These are phyloP conservation scores for Hypericum androsaemum DNA, from an alignment of 345 rosid genomes.

Conservation along the genomic window DNA sequence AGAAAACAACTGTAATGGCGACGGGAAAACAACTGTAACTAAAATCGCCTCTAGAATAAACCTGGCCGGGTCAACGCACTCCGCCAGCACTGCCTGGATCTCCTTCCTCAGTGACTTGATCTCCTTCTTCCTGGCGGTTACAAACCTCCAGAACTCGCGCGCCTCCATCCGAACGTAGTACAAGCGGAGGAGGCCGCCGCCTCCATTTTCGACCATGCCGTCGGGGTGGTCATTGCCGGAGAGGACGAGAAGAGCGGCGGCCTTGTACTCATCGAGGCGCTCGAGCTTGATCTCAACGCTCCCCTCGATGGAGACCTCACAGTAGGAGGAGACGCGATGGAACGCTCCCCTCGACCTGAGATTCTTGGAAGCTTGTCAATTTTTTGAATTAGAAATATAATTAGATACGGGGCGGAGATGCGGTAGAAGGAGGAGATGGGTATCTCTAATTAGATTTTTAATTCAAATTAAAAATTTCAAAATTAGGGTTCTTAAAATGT, in stretches of 20 bases:
- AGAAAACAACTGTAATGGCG: no score
- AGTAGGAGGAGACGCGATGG: conserved; percentile 53
- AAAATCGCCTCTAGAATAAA: conserved; percentile 78
- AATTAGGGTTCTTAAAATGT: no score
- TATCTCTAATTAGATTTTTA: no score
- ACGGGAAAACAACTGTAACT: no score
- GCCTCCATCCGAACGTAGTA: conserved; percentile 67
- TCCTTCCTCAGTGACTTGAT: conserved; percentile 46
- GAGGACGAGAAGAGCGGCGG: conserved; percentile 40
- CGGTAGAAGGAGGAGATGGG: no score
- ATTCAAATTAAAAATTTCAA: no score
- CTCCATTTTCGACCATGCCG: conserved; percentile 71
- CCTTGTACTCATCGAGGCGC: conserved; percentile 42
- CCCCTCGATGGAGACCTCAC: conserved; percentile 79
- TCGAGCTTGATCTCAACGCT: conserved; percentile 67
- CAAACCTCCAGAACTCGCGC: conserved; percentile 66
- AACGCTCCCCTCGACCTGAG: conserved; percentile 63
- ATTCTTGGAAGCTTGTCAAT: no score
- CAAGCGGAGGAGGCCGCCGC: conserved; percentile 50
- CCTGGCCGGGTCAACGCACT: conserved; percentile 84
- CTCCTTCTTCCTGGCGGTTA: conserved; percentile 69
- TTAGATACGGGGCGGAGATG: no score
- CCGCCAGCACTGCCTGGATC: conserved; percentile 56
- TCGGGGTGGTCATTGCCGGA: conserved; percentile 29
- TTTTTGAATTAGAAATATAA: no score